Evolutionary conservation across 768 basidiomycete genomes (phyloP).

Genomic region (Tylopilus vinaceipallidus): DNA sequence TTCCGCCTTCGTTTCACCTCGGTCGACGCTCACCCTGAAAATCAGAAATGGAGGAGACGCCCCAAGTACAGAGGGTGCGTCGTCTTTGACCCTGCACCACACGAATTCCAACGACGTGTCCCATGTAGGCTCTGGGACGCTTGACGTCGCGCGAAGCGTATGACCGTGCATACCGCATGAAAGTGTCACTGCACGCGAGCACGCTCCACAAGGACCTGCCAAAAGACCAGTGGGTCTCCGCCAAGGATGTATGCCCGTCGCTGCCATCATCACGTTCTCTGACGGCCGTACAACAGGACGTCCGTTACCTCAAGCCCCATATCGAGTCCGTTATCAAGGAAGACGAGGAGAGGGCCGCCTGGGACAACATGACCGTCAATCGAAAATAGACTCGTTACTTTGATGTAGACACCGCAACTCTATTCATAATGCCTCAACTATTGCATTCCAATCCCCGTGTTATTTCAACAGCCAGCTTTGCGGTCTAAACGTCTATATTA

Average conservation of each 20-base stretch:
- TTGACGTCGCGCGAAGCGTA: conserved; percentile 77
- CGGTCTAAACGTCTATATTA: conserved; percentile 12
- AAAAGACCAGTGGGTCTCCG: conserved; percentile 75
- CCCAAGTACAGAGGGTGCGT: conserved; percentile 74
- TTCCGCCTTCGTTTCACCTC: conserved; percentile 3
- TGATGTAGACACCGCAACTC: conserved; percentile 25
- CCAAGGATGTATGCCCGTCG: conserved; percentile 60
- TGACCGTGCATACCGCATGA: conserved; percentile 89
- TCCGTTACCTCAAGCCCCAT: conserved; percentile 83
- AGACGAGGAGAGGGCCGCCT: conserved; percentile 69
- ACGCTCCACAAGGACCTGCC: conserved; percentile 78
- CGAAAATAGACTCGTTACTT: conserved; percentile 51
- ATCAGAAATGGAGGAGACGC: conserved; percentile 74
- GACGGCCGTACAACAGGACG: conserved; percentile 55
- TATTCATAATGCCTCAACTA: conserved; percentile 11
- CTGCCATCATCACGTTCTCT: conserved; percentile 2
- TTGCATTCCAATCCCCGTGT: not conserved
- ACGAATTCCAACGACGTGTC: not conserved
- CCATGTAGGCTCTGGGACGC: conserved; percentile 73
- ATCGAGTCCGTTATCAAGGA: conserved; percentile 73
- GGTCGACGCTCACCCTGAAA: not conserved
- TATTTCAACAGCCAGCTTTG: not conserved
- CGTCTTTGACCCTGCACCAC: not conserved
- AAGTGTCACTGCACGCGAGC: conserved; percentile 72
- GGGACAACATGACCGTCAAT: conserved; percentile 76